Base-by-base conservation (phyloP, 257 asterid species). In the Phtheirospermum japonicum region DNA sequence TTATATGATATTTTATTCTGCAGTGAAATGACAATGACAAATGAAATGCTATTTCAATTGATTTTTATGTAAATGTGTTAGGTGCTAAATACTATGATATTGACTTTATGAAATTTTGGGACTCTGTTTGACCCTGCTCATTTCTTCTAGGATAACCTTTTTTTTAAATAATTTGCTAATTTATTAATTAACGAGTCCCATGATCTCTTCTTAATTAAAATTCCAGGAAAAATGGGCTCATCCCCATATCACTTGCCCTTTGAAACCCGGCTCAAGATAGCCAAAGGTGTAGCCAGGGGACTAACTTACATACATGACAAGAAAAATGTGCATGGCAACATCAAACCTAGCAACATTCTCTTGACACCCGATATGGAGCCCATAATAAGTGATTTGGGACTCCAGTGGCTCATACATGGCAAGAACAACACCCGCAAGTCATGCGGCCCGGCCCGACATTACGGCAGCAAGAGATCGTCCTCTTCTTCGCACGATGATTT, bases 311-410 rank as follows among this genome's bases (percentile, higher is more conserved):
- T 92, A 74, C 99, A 92, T 51, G 94, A 80, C 18, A 92, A 92
- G 89, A 92, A 80, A 70, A 77, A 80, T 12, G 99, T 92, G 40
- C 99, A 92, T 71, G 97, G 99, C 58, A 89, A 85, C 77, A 83
- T 92, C 33, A 92, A 92, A 67, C 99, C 99, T 11, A 85, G 89
- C 80, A 92, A 92, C 80, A 77, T 92, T 66, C 97, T 92, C 45
- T 69, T 92, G 57, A 82, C 89, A 6, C 69, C 36, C 9, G 97
- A 92, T 9, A 85, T 86, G 94, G 99, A 89, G 79, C 95, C 99
- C 10, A 6, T 83, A 10, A 85, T 92, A 48, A 73, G 85, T 48
- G 99, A 92, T 75, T 75, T 80, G 14, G 97, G 99, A 6, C 91
- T 92, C 16, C 78, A 89, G 0, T 65, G 80, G 77, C 83, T 92